Base-by-base conservation (phyloP, 208 protist species). In the Strigomonas culicis region DNA sequence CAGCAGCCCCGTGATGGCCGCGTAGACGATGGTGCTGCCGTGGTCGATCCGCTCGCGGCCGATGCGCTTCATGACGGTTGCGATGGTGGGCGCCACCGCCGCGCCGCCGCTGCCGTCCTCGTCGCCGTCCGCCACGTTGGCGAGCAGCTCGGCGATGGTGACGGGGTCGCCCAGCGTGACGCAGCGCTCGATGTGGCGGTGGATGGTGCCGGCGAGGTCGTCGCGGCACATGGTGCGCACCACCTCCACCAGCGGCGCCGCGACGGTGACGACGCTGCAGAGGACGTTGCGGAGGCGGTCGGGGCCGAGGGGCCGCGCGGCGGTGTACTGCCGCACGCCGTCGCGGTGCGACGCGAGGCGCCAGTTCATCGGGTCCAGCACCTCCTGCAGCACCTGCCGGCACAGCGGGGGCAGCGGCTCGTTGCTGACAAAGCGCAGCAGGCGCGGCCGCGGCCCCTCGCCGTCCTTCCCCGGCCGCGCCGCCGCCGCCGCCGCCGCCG, bases 11-110 rank as follows among this genome's bases (percentile, higher is more conserved):
- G n/a, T 13, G 49, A 55, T 30, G 49, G 49, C 68, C 44, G 71
- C 75, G 50, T 70, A 59, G 13, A 59, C 39, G 6, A 82, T 17
- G 22, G 44, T 22, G n/a, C 71, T 24, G 28, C 63, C 63, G 39
- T 58, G 22, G 34, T 52, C 52, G 39, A 31, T 46, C 36, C 51
- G 52, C 34, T 51, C n/a, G n/a, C n/a, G n/a, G 8, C 49, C 49
- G 11, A 55, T 22, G n/a, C n/a, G 13, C 43, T 60, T 24, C 52
- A 41, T 30, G 19, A 67, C 47, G n/a, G 49, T 30, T 13, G 49
- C 17, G 7, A 55, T 22, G n/a, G 32, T 59, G 4, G 64, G 4
- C 4, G 49, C 27, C 4, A 28, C 27, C 21, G 46, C 21, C 27
- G 50, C 31, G 50, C 22, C 21, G 15, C 11, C n/a, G 31, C n/a